Conservation (phyloP, 768 basidiomycete genomes). For the Lentinula aciculospora region DNA sequence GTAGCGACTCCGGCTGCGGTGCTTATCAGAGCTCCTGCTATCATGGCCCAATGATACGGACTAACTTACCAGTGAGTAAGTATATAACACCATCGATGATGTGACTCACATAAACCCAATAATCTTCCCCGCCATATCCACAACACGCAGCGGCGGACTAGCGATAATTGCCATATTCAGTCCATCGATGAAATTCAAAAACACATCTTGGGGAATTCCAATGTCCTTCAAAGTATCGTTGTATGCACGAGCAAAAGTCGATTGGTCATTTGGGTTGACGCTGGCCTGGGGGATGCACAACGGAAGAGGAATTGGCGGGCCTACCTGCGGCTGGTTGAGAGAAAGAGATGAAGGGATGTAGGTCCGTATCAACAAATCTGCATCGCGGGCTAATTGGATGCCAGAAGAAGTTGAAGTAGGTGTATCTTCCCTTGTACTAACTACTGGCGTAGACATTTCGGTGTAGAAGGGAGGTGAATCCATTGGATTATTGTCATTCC, state of each 20-base stretch:
- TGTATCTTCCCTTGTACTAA: too few relatives aligned
- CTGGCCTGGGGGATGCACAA: constrained; percentile 16
- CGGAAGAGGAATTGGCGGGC: constrained; percentile 11
- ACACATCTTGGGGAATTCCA: constrained; percentile 13
- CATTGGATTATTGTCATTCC: too few relatives aligned
- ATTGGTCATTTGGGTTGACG: constrained; percentile 8
- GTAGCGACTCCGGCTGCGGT: constrained; percentile 12
- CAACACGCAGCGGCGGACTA: constrained; percentile 19
- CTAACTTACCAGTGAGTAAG: background rate
- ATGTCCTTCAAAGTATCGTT: constrained; percentile 9
- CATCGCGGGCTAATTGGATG: background rate
- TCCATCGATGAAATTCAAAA: constrained; percentile 18
- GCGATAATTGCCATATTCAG: constrained; percentile 20
- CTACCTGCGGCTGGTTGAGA: background rate
- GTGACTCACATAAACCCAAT: constrained; percentile 17
- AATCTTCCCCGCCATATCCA: constrained; percentile 13
- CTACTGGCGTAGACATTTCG: too few relatives aligned
- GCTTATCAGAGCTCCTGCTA: constrained; percentile 14
- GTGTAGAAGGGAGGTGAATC: too few relatives aligned
- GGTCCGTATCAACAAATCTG: background rate
- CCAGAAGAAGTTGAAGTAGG: background rate
- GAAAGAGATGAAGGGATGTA: background rate
- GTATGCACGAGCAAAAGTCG: constrained; percentile 17
- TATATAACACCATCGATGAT: background rate
- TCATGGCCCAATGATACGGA: constrained; percentile 20